phyloP scores from a whole-genome alignment of 106 monocot genomes.

The Triglochin maritima region DNA sequence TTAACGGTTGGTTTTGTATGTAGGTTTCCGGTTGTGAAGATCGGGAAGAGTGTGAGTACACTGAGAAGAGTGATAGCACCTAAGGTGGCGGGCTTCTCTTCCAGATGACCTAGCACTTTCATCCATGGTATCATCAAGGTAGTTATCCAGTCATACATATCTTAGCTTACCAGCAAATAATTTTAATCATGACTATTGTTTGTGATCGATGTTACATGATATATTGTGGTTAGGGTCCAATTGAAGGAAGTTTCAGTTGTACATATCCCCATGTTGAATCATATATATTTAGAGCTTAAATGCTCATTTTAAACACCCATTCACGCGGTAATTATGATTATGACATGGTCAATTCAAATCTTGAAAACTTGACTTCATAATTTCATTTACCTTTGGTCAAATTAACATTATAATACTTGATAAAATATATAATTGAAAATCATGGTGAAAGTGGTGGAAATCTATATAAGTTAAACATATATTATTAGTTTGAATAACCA shows the following conservation, averaged over 20 bases:
- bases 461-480: too few species aligned
- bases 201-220: too few species aligned
- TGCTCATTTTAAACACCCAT: too few species aligned
- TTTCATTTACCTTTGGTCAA: too few species aligned
- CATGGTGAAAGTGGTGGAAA: too few species aligned
- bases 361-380: too few species aligned
- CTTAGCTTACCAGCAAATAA: background rate
- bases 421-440: too few species aligned
- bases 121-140: constrained; percentile 9
- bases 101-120: constrained; percentile 8
- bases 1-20: background rate
- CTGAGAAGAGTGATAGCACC: constrained; percentile 1
- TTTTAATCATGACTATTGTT: background rate
- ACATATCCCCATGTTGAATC: background rate
- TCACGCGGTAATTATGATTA: too few species aligned
- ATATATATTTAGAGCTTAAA: background rate
- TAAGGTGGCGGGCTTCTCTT: constrained; percentile 14
- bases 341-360: too few species aligned
- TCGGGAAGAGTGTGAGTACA: background rate
- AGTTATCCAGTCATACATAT: background rate
- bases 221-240: too few species aligned
- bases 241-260: background rate
- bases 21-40: constrained; percentile 4
- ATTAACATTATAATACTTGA: too few species aligned
- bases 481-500: too few species aligned